These are phyloP conservation scores for Porphyrellus cyaneotinctus DNA, from an alignment of 768 basidiomycete species.

Conservation along the genomic window DNA sequence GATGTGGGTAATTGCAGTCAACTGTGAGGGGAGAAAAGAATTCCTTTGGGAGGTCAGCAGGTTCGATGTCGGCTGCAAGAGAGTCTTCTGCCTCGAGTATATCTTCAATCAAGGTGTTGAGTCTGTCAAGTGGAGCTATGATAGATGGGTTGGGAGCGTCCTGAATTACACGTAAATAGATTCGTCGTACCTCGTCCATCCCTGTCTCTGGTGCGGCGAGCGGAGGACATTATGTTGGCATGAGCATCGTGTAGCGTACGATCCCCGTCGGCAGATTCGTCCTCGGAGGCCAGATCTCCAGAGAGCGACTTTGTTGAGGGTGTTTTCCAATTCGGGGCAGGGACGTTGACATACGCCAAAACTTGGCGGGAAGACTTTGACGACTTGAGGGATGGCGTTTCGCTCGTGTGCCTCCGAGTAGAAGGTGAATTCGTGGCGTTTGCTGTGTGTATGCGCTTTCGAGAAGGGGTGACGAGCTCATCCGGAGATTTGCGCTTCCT, in stretches of 20 bases:
- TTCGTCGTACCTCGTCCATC: slow-evolving; percentile 61
- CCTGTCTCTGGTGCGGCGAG: slow-evolving; percentile 64
- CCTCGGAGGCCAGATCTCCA: slow-evolving; percentile 49
- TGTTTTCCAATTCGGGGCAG: slow-evolving; percentile 26
- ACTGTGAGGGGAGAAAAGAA: slow-evolving; percentile 61
- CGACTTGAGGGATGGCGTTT: slow-evolving; percentile 25
- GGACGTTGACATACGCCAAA: slow-evolving; percentile 33
- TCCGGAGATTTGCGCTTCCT: slow-evolving; percentile 67
- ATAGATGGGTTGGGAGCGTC: slow-evolving; percentile 1
- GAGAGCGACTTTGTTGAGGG: slow-evolving; percentile 27
- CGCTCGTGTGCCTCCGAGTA: slow-evolving; percentile 12
- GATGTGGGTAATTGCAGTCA: slow-evolving; percentile 56
- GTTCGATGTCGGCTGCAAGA: slow-evolving; percentile 52
- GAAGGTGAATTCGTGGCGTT: slow-evolving; percentile 11
- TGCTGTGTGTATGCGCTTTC: slow-evolving; percentile 50
- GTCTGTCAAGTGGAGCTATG: slow-evolving; percentile 68
- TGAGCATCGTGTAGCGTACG: slow-evolving; percentile 22
- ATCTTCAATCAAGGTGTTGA: slow-evolving; percentile 74
- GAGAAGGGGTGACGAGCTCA: slow-evolving; percentile 55
- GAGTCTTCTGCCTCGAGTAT: slow-evolving; percentile 80
- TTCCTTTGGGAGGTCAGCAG: slow-evolving; percentile 50
- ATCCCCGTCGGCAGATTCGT: slow-evolving; percentile 45
- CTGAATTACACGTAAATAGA: not conserved
- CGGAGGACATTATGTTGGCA: slow-evolving; percentile 46
- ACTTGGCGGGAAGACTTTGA: slow-evolving; percentile 32